These are phyloP conservation scores for Calamus simplicifolius DNA, from an alignment of 176 grass and related monocot species.

Conservation along the genomic window DNA sequence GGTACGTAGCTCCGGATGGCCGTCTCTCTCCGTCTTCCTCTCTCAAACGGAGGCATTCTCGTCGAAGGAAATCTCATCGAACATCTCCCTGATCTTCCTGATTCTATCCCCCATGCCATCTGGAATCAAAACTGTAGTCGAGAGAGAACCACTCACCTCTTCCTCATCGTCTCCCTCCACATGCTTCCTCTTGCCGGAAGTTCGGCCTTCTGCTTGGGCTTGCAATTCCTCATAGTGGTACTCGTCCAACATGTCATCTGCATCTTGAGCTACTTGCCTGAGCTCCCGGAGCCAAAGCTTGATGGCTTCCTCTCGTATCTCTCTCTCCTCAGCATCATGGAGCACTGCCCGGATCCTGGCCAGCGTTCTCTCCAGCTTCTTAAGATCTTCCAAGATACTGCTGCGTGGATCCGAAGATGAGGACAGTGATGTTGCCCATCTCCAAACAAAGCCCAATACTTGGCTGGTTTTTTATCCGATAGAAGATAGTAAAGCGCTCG, in stretches of 20 bases:
- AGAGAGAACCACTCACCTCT: background rate
- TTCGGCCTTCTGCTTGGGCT: background rate
- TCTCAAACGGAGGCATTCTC: slow-evolving; percentile 3
- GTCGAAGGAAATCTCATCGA: slow-evolving; percentile 30
- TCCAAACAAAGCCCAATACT: too few relatives aligned
- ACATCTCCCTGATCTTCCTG: slow-evolving; percentile 6
- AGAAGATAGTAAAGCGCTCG: too few relatives aligned
- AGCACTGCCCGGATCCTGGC: too few relatives aligned
- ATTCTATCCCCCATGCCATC: slow-evolving; percentile 15
- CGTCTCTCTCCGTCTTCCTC: slow-evolving; percentile 16
- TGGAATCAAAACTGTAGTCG: background rate
- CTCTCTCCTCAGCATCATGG: too few relatives aligned
- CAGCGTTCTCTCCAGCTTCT: too few relatives aligned
- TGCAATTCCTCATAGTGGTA: slow-evolving; percentile 13
- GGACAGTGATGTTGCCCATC: too few relatives aligned
- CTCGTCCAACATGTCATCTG: slow-evolving; percentile 32
- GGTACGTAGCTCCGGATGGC: background rate
- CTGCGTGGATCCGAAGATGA: too few relatives aligned
- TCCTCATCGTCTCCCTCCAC: background rate
- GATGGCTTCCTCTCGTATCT: too few relatives aligned
- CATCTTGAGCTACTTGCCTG: background rate
- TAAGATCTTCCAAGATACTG: too few relatives aligned
- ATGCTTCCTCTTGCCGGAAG: slow-evolving; percentile 5
- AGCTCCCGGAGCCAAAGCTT: too few relatives aligned
- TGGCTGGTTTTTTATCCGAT: too few relatives aligned